These are phyloP conservation scores for Mycena amicta DNA, from an alignment of 768 basidiomycete species.

Conservation along the genomic window DNA sequence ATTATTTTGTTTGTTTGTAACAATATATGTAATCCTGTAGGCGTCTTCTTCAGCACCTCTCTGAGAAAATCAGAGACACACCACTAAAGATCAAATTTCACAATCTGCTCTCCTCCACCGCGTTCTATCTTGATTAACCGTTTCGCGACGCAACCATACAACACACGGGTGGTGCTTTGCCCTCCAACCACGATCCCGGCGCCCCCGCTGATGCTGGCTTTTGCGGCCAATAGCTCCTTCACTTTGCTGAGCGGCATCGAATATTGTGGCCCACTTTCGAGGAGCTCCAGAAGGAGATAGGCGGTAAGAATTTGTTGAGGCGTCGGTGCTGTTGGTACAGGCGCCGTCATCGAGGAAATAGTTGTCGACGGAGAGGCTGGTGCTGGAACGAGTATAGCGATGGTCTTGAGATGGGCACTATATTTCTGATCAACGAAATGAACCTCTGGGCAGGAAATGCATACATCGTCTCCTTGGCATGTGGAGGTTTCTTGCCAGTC, in stretches of 20 bases:
- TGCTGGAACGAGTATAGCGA: constrained; percentile 53
- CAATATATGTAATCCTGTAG: too few species aligned
- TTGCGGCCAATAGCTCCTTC: constrained; percentile 56
- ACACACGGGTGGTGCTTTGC: constrained; percentile 57
- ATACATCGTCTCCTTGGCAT: constrained; percentile 65
- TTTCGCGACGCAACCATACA: constrained; percentile 84
- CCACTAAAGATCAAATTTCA: constrained; percentile 66
- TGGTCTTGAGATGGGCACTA: constrained; percentile 60
- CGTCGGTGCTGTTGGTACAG: constrained; percentile 42
- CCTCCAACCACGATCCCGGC: constrained; percentile 33
- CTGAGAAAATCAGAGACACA: too few species aligned
- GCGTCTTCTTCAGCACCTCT: too few species aligned
- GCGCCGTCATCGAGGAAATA: constrained; percentile 47
- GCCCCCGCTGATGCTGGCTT: constrained; percentile 39
- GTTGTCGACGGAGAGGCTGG: constrained; percentile 61
- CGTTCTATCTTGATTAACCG: constrained; percentile 76
- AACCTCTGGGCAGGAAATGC: constrained; percentile 25
- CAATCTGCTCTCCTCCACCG: constrained; percentile 72
- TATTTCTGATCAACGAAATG: constrained; percentile 5
- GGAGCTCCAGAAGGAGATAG: constrained; percentile 60
- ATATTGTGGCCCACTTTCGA: constrained; percentile 54
- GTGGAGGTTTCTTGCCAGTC: constrained; percentile 43
- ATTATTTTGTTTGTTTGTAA: too few species aligned
- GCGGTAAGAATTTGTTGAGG: constrained; percentile 75
- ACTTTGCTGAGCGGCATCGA: constrained; percentile 63